Base-by-base conservation (phyloP, 2,329 filamentous ascomycete genomes). In the Diaporthe helianthi region DNA sequence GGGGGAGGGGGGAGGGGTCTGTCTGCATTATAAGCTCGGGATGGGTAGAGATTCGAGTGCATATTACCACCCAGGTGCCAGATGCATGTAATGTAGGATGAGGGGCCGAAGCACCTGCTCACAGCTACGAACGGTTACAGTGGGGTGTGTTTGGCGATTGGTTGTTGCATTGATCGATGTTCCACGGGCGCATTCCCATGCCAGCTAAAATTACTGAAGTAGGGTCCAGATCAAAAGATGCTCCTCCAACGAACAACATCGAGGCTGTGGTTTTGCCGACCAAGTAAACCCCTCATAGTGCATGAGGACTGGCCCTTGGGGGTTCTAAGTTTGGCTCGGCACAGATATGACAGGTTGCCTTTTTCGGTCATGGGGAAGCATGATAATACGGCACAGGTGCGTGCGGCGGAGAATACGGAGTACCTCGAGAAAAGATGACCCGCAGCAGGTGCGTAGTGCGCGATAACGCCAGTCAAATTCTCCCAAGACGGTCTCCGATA, bases 1-100 rank as follows among this genome's bases (percentile, higher is more conserved):
- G 52, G 52, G 12, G 41, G 31, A 9, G 31, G n/a, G n/a, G n/a
- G n/a, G n/a, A n/a, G 36, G 36, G 36, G 36, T 38, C n/a, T 29
- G 10, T 49, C 7, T 46, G 61, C 61, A 51, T 58, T 69, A n/a
- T n/a, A n/a, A 69, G 38, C 52, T 38, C 22, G 5, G 22, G n/a
- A n/a, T 49, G 33, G 49, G 36, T 65, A 60, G n/a, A 36, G 29
- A 15, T 31, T 33, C 6, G n/a, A 19, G 29, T 36, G 58, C 26
- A 33, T 10, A 8, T 17, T n/a, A 15, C 58, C n/a, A 24, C 29
- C 41, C 4, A 33, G 0, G 24, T 17, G 29, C 41, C 4, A 33
- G 0, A 36, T 17, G 29, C 33, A 10, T 46, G 58, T 49, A 8
- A 63, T 46, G 58, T 49, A 8, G 49, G 3, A 19, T 1, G 44